These are phyloP conservation scores for Stephanodiscus minutulus DNA, from an alignment of 108 stramenopile genomes.

Conservation along the genomic window DNA sequence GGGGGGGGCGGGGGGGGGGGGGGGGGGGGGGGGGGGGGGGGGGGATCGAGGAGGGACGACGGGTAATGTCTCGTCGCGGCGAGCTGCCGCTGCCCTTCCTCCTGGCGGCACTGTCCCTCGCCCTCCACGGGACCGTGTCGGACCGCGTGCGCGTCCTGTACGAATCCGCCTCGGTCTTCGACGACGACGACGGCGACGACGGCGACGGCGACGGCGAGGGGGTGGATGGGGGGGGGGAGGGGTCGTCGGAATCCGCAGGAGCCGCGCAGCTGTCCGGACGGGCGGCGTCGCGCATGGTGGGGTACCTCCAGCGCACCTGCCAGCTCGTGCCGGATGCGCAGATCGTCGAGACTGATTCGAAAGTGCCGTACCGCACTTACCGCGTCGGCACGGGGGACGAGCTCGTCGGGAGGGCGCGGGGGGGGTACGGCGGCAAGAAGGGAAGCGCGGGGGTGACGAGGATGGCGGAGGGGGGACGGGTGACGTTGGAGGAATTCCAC, in stretches of 20 bases:
- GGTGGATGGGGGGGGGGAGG: not conserved
- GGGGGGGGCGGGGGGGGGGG: constrained; percentile 53
- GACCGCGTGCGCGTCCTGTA: constrained; percentile 73
- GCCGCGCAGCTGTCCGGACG: constrained; percentile 33
- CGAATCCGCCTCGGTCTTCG: constrained; percentile 24
- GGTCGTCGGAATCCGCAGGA: not conserved
- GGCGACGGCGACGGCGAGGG: not conserved
- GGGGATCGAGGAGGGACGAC: not conserved
- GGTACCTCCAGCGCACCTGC: constrained; percentile 75
- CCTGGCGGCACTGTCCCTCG: constrained; percentile 65
- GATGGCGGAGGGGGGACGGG: constrained; percentile 18
- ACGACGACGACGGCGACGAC: not conserved
- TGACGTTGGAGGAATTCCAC: constrained; percentile 48
- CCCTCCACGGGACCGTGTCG: constrained; percentile 56
- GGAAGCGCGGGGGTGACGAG: constrained; percentile 14
- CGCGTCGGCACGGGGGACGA: constrained; percentile 63
- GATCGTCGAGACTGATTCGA: constrained; percentile 63
- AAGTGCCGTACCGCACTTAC: constrained; percentile 72
- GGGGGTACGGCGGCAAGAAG: constrained; percentile 48
- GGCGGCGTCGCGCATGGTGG: constrained; percentile 60
- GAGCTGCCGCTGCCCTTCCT: constrained; percentile 54
- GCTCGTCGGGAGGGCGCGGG: constrained; percentile 52
- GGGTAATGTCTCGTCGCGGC: too few relatives aligned
- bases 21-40: constrained; percentile 2
- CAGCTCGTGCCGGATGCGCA: constrained; percentile 82